These are phyloP conservation scores for Heliamphora exappendiculata DNA, from an alignment of 148 eudicot genomes.

Conservation along the genomic window DNA sequence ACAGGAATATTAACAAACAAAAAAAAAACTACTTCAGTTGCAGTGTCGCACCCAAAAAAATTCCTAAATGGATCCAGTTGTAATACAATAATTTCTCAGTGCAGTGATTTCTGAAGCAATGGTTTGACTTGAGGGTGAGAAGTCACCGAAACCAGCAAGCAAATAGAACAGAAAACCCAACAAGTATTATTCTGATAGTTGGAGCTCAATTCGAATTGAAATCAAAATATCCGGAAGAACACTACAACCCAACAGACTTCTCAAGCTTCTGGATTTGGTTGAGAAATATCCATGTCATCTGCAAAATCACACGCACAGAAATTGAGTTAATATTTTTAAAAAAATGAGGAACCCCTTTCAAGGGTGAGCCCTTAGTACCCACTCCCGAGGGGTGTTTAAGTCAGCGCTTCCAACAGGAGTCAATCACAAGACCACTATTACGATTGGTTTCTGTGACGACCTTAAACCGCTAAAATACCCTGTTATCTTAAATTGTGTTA, in stretches of 20 bases:
- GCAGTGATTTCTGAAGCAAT: conserved; percentile 8
- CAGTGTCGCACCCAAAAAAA: neutral
- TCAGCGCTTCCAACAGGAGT: too few relatives aligned
- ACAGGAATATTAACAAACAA: neutral
- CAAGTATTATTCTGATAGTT: neutral
- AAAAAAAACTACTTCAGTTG: neutral
- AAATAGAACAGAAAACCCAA: conserved; percentile 15
- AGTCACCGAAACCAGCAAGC: conserved; percentile 8
- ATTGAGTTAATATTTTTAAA: too few relatives aligned
- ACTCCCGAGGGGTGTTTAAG: too few relatives aligned
- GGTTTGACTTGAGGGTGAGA: neutral
- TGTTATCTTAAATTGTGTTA: too few relatives aligned
- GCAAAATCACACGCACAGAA: conserved; percentile 17
- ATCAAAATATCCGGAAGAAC: conserved; percentile 5
- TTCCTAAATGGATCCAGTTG: neutral
- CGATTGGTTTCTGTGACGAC: too few relatives aligned
- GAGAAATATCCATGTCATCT: conserved; percentile 94
- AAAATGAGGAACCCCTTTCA: too few relatives aligned
- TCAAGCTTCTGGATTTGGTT: conserved; percentile 81
- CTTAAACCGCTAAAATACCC: too few relatives aligned
- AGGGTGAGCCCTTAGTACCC: too few relatives aligned
- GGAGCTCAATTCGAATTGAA: neutral
- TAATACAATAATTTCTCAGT: neutral
- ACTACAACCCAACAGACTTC: conserved; percentile 48
- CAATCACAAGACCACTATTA: too few relatives aligned